These are phyloP conservation scores for Pelargonium myrrhifolium DNA, from an alignment of 441 rosid species.

Conservation along the genomic window DNA sequence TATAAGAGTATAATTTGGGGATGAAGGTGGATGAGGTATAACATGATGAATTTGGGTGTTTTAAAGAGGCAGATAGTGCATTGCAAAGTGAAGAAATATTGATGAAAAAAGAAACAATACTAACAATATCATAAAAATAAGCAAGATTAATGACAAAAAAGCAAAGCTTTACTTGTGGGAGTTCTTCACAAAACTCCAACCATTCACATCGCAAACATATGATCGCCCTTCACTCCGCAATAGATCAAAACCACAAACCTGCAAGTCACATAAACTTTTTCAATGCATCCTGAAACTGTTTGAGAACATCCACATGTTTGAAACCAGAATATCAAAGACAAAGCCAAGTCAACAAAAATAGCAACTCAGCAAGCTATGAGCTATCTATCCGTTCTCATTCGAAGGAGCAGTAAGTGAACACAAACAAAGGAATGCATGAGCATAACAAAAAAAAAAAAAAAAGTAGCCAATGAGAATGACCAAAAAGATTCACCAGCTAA, in stretches of 20 bases:
- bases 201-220: slow-evolving; percentile 99
- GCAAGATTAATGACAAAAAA: neutral
- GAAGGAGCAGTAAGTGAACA: neutral
- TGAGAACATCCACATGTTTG: neutral
- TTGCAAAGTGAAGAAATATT: neutral
- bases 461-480: neutral
- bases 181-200: slow-evolving; percentile 99
- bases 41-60: too few species aligned
- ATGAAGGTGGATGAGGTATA: too few species aligned
- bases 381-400: neutral
- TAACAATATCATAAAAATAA: neutral
- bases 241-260: slow-evolving; percentile 99
- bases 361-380: too few species aligned
- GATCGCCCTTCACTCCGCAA: slow-evolving; percentile 95
- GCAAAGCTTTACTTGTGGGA: slow-evolving; percentile 72
- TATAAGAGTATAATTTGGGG: too few species aligned
- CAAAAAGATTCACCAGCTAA: neutral
- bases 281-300: neutral
- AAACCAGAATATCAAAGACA: neutral
- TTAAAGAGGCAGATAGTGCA: neutral
- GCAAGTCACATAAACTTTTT: slow-evolving; percentile 19
- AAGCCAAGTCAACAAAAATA: too few species aligned
- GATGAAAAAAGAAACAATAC: neutral
- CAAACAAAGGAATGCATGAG: neutral
- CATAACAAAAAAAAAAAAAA: neutral